These are phyloP conservation scores for Achaetomium macrosporum DNA, from an alignment of 2,329 filamentous ascomycete genomes.

Conservation along the genomic window DNA sequence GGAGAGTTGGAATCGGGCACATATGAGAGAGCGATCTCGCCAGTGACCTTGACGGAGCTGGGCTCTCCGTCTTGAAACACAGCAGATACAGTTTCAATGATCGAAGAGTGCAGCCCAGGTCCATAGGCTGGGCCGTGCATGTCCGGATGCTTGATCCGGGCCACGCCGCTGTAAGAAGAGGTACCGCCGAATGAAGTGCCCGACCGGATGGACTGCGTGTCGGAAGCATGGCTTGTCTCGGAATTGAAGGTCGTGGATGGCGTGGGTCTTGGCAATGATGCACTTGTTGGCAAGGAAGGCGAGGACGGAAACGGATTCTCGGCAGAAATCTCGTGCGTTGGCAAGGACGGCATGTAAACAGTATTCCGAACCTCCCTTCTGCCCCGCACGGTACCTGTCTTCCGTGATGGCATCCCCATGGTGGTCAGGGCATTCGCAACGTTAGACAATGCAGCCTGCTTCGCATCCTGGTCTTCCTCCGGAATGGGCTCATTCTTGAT, in stretches of 20 bases:
- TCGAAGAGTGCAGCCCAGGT: constrained; percentile 77
- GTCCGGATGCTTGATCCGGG: constrained; percentile 73
- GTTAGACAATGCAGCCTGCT: constrained; percentile 66
- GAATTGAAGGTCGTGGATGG: constrained; percentile 54
- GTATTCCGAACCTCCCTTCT: constrained; percentile 90
- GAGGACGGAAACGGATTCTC: constrained; percentile 32
- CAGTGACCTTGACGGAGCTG: constrained; percentile 68
- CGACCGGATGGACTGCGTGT: constrained; percentile 88
- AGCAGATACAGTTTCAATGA: constrained; percentile 87
- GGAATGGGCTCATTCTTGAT: constrained; percentile 73
- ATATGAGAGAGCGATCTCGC: constrained; percentile 84
- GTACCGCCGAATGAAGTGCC: constrained; percentile 63
- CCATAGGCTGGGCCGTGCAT: constrained; percentile 67
- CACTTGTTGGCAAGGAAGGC: constrained; percentile 34
- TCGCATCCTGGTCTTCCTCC: constrained; percentile 69
- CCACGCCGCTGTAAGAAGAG: constrained; percentile 41
- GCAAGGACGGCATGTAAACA: constrained; percentile 61
- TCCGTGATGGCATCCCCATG: constrained; percentile 59
- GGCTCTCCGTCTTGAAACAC: constrained; percentile 70
- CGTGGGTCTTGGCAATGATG: constrained; percentile 36
- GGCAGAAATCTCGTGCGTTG: constrained; percentile 32
- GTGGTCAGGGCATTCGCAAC: constrained; percentile 67
- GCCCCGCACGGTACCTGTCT: constrained; percentile 72
- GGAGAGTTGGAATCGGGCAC: constrained; percentile 52
- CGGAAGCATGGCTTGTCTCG: constrained; percentile 61